Evolutionary conservation across 805 yeast species (phyloP).

Genomic region (Candida maesae): DNA sequence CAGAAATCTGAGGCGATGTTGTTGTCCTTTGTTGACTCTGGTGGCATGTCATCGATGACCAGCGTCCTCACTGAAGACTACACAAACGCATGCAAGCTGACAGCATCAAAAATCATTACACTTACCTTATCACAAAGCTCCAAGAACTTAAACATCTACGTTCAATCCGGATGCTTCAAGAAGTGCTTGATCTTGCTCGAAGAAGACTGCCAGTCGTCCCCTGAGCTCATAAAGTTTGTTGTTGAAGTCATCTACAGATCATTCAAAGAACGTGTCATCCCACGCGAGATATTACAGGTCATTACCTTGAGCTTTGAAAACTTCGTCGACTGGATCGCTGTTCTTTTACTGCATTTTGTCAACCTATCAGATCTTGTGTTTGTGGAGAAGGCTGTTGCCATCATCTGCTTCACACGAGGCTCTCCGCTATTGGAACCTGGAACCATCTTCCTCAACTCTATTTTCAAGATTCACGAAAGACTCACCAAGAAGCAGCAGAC

Average conservation of each 20-base stretch:
- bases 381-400: constrained; percentile 34
- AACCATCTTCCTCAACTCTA: constrained; percentile 41
- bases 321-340: constrained; percentile 37
- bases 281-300: constrained; percentile 40
- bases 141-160: constrained; percentile 36
- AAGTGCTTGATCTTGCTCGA: constrained; percentile 39
- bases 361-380: constrained; percentile 7
- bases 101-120: constrained; percentile 8
- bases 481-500: constrained; percentile 34
- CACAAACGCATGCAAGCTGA: not conserved
- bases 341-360: constrained; percentile 30
- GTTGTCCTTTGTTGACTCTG: constrained; percentile 16
- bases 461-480: constrained; percentile 37
- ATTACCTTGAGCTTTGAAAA: constrained; percentile 38
- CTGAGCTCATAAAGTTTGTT: constrained; percentile 36
- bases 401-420: constrained; percentile 29
- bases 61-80: constrained; percentile 4
- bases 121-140: constrained; percentile 25
- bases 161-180: constrained; percentile 43
- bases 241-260: constrained; percentile 35
- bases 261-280: constrained; percentile 34
- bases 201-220: constrained; percentile 39
- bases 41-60: constrained; percentile 17
- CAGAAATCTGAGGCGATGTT: not conserved
- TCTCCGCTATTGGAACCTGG: constrained; percentile 39